These are phyloP conservation scores for Sphenostylis stenocarpa DNA, from an alignment of 306 rosid genomes.

Conservation along the genomic window DNA sequence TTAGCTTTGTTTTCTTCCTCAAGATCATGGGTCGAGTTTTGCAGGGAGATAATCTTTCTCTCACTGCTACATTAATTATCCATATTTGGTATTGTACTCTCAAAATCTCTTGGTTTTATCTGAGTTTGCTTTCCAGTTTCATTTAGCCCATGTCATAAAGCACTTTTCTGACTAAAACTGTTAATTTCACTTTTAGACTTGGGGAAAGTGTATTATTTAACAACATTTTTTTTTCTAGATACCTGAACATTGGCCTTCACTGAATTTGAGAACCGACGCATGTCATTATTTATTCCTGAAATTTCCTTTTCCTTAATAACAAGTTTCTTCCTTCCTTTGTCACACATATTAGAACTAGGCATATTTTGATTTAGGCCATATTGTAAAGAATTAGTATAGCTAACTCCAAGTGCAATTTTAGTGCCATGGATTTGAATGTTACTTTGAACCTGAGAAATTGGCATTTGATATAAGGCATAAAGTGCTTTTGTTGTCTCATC, in stretches of 20 bases:
- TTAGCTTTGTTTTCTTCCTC: no score
- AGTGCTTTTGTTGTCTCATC: conserved; percentile 67
- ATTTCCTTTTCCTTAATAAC: no score
- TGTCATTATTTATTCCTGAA: conserved; percentile 33
- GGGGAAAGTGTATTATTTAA: conserved; percentile 30
- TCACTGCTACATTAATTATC: conserved; percentile 36
- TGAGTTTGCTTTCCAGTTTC: conserved; percentile 44
- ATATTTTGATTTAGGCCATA: conserved; percentile 39
- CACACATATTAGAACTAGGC: no score
- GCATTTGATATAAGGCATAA: conserved; percentile 54
- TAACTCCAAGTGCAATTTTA: conserved; percentile 42
- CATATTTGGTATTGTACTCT: conserved; percentile 44
- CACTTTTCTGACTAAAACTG: conserved; percentile 27
- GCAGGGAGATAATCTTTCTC: conserved; percentile 33
- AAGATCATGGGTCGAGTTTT: no score
- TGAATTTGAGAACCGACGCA: conserved; percentile 31
- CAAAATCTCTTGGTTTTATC: conserved; percentile 37
- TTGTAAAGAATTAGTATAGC: conserved; percentile 35
- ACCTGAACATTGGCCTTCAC: conserved; percentile 41
- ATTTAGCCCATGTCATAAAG: conserved; percentile 35
- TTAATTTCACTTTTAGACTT: conserved; percentile 42
- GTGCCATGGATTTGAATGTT: conserved; percentile 41
- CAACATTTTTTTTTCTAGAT: conserved; percentile 41
- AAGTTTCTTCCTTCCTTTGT: no score
- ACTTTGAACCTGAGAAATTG: conserved; percentile 49